Percentiles rank a stretch among this genome's conserved stretches.
Conservation (phyloP, 192 early-diverging fungal genomes). For the Obelidium mucronatum region DNA sequence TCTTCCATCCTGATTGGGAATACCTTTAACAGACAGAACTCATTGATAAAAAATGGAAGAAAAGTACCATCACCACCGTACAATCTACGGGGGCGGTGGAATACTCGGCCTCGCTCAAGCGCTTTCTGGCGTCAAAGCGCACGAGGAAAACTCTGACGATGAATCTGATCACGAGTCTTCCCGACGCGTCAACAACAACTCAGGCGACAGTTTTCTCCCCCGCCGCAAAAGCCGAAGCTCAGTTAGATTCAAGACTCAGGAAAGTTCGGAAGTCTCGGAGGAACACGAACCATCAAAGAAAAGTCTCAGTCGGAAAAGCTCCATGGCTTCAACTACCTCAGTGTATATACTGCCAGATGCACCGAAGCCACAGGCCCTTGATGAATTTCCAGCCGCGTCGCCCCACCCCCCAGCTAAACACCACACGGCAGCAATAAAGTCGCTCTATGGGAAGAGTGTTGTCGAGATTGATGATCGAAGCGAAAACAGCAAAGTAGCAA, state of each 20-base stretch:
- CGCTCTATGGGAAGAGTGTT: background rate
- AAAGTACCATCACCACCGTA: background rate
- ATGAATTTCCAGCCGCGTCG: background rate
- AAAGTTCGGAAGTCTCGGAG: no score
- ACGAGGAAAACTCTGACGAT: background rate
- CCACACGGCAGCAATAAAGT: no score
- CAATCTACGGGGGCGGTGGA: background rate
- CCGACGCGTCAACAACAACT: no score
- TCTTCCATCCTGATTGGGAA: no score
- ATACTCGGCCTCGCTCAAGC: background rate
- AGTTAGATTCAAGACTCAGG: background rate
- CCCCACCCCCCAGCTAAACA: background rate
- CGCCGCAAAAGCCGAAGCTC: slow-evolving; percentile 3
- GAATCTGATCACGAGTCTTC: background rate
- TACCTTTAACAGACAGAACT: no score
- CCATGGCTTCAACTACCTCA: background rate
- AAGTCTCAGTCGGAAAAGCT: slow-evolving; percentile 1
- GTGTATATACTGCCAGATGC: background rate
- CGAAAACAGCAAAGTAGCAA: background rate
- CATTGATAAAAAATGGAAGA: background rate
- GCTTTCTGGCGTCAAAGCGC: background rate
- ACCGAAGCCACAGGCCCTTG: background rate
- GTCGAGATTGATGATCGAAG: background rate
- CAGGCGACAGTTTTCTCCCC: background rate
- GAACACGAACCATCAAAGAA: no score